These are phyloP conservation scores for Magnolia sinica DNA, from an alignment of 164 flowering plant genomes.

Conservation along the genomic window DNA sequence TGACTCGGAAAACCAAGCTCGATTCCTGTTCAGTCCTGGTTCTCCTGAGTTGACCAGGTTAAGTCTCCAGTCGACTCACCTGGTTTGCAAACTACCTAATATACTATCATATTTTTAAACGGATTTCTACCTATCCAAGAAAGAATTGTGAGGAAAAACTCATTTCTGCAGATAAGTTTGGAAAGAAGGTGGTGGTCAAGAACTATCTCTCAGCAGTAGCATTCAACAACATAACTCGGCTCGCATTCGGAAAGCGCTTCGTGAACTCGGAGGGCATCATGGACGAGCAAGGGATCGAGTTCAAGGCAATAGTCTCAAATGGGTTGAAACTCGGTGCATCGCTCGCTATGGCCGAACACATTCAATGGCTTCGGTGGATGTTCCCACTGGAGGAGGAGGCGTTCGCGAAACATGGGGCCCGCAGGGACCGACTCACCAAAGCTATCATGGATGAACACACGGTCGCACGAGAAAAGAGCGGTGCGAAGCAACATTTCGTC, in stretches of 20 bases:
- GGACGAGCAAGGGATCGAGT: slow-evolving; percentile 46
- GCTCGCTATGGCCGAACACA: slow-evolving; percentile 42
- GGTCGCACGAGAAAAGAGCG: slow-evolving; percentile 28
- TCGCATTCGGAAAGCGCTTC: slow-evolving; percentile 51
- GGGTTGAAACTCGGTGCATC: slow-evolving; percentile 41
- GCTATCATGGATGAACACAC: slow-evolving; percentile 61
- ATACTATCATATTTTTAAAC: too few species aligned
- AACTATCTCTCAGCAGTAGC: slow-evolving; percentile 43
- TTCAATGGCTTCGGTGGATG: slow-evolving; percentile 50
- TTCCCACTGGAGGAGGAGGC: slow-evolving; percentile 43
- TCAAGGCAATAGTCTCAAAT: slow-evolving; percentile 39
- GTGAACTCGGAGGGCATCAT: slow-evolving; percentile 39
- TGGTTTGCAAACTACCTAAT: too few species aligned
- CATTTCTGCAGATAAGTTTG: slow-evolving; percentile 12
- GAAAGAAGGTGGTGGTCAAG: slow-evolving; percentile 37
- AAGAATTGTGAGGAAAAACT: too few species aligned
- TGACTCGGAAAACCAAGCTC: too few species aligned
- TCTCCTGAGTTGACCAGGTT: too few species aligned
- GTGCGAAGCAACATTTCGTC: slow-evolving; percentile 47
- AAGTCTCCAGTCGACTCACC: too few species aligned
- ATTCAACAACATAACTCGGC: slow-evolving; percentile 58
- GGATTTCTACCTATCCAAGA: too few species aligned
- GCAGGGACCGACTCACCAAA: slow-evolving; percentile 38
- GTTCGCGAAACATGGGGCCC: slow-evolving; percentile 34
- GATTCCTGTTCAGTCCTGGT: too few species aligned